These are phyloP conservation scores for Starmerella powellii DNA, from an alignment of 805 yeast species.

Conservation along the genomic window DNA sequence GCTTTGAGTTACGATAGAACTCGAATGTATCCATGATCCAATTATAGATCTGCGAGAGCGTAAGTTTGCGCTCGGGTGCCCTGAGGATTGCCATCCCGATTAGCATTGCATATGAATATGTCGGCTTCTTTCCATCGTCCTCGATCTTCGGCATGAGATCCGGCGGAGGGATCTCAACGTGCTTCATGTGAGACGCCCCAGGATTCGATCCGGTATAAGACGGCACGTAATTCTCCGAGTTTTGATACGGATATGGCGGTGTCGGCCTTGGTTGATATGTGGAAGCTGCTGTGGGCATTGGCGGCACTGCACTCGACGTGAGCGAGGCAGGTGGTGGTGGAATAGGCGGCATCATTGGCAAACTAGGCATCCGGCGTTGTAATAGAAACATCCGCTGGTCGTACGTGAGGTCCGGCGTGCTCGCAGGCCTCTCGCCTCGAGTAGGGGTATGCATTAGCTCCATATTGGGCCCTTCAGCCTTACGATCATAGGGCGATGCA, in stretches of 20 bases:
- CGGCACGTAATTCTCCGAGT: too few relatives aligned
- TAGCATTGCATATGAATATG: conserved; percentile 83
- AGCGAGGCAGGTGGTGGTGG: background rate
- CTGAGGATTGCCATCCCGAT: conserved; percentile 87
- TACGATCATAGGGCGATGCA: conserved; percentile 4
- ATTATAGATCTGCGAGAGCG: conserved; percentile 71
- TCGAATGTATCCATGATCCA: conserved; percentile 85
- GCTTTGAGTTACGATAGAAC: conserved; percentile 71
- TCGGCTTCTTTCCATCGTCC: conserved; percentile 68
- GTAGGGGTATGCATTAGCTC: background rate
- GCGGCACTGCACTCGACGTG: background rate
- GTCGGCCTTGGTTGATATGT: too few relatives aligned
- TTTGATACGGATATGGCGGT: too few relatives aligned
- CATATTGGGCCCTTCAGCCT: background rate
- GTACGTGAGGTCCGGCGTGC: background rate
- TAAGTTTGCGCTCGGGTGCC: conserved; percentile 58
- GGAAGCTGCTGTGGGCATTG: background rate
- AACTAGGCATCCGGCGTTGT: too few relatives aligned
- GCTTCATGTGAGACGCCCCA: background rate
- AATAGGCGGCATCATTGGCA: too few relatives aligned
- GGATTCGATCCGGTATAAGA: background rate
- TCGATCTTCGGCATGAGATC: conserved; percentile 32
- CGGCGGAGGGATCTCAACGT: conserved; percentile 16
- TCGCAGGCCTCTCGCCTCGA: conserved; percentile 1
- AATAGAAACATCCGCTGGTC: background rate